Base-by-base conservation (phyloP, 2,329 filamentous ascomycete species). In the Colletotrichum tamarilloi region DNA sequence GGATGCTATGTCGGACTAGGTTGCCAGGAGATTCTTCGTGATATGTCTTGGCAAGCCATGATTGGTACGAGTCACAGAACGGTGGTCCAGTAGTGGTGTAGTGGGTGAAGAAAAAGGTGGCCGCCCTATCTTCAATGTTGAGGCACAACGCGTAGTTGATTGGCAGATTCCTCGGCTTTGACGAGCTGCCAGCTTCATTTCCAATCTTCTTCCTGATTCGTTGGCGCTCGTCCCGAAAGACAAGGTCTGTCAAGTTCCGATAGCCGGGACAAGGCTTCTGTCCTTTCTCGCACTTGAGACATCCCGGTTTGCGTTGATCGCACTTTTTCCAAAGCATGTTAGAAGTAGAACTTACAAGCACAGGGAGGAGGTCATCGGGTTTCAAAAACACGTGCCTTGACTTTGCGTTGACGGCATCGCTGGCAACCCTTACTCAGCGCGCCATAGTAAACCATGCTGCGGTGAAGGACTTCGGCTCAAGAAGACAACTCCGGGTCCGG, bases 181-280 rank as follows among this genome's bases (percentile, higher is more conserved):
- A 56, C n/a, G 3, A 22, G 14, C 24, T 49, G 11, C 16, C 22
- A 24, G 5, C 12, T 22, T 55, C 16, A 52, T 4, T 3, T 11
- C 26, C 46, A 9, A 62, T 14, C 42, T 46, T 79, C n/a, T 63
- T 72, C n/a, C 72, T 75, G 5, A 76, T 75, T 59, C 76, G 67
- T 56, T 66, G 52, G 38, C 75, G 75, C 65, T 80, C 78, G 63
- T 80, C 76, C 8, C 79, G 77, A 49, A 80, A 80, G 0, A 77
- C 2, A 24, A 79, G 49, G 19, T 77, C 63, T 11, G 65, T 30
- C 1, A 80, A 66, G 49, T 79, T 56, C n/a, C 79, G 76, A 46
- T 76, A 80, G 16, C 78, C 78, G 2, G 76, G 77, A 52, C 79
- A 80, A 32, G 69, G 30, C n/a, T 28, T 72, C 19, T 73, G 71